Evolutionary conservation across 1,139 yeast species (phyloP).

Genomic region (Yamadazyma pseudoaaseri): DNA sequence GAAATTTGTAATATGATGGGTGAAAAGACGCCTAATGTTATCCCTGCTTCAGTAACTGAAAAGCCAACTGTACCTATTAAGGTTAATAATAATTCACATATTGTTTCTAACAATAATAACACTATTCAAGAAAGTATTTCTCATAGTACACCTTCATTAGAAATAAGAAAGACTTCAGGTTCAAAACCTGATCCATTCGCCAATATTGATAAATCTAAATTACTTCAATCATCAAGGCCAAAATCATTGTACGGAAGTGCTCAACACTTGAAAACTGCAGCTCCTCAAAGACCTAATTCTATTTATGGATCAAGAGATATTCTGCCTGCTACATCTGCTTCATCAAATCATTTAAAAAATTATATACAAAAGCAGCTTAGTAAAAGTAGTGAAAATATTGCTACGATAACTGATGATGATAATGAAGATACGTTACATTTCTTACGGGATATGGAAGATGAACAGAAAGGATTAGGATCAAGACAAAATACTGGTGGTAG

Average conservation of each 20-base stretch:
- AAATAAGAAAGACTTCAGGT: constrained; percentile 7
- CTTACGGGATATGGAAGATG: constrained; percentile 49
- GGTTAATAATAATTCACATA: background rate
- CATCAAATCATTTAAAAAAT: constrained; percentile 32
- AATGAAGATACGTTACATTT: constrained; percentile 49
- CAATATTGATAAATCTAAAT: constrained; percentile 35
- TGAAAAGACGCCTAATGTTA: constrained; percentile 51
- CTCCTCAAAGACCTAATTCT: constrained; percentile 10
- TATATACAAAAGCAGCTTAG: constrained; percentile 35
- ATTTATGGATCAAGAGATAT: constrained; percentile 13
- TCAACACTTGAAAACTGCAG: constrained; percentile 4
- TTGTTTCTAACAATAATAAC: background rate
- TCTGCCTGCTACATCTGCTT: constrained; percentile 11
- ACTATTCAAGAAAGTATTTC: too few relatives aligned
- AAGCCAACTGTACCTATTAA: constrained; percentile 9
- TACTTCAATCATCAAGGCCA: constrained; percentile 19
- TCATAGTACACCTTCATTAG: constrained; percentile 9
- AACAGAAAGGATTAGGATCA: constrained; percentile 9
- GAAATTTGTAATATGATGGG: constrained; percentile 68
- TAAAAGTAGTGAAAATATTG: constrained; percentile 21
- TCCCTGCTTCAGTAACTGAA: constrained; percentile 26
- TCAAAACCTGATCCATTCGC: constrained; percentile 35
- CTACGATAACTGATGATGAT: constrained; percentile 17
- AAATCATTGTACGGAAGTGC: constrained; percentile 17
- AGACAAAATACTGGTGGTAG: constrained; percentile 48